Conservation (phyloP, 2,329 filamentous ascomycete species). For the Magnaporthales sp. region DNA sequence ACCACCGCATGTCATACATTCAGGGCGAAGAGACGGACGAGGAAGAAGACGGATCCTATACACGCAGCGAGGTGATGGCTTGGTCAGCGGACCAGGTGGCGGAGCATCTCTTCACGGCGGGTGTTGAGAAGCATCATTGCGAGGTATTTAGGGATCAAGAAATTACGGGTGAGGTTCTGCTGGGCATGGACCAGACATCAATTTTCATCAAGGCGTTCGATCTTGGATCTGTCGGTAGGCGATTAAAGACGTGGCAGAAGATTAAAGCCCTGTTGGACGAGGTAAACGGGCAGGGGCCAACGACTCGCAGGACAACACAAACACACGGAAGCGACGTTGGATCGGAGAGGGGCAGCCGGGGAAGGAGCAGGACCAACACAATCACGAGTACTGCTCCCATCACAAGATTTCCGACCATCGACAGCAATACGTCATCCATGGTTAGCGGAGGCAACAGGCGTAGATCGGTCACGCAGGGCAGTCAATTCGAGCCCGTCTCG, state of each 20-base stretch:
- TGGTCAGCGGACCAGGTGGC: slow-evolving; percentile 82
- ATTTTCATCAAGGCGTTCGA: slow-evolving; percentile 95
- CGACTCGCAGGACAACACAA: slow-evolving; percentile 43
- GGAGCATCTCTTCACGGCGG: slow-evolving; percentile 76
- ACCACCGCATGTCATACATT: slow-evolving; percentile 78
- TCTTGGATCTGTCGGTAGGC: slow-evolving; percentile 78
- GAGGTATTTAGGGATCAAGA: slow-evolving; percentile 94
- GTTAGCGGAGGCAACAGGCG: slow-evolving; percentile 20
- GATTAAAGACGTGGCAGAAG: slow-evolving; percentile 93
- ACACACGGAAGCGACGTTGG: slow-evolving; percentile 51
- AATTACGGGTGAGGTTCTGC: slow-evolving; percentile 84
- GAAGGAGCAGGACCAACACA: slow-evolving; percentile 49
- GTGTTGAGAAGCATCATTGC: slow-evolving; percentile 83
- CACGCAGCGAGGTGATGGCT: slow-evolving; percentile 59
- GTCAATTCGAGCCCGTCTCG: slow-evolving; percentile 33
- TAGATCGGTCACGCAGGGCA: slow-evolving; percentile 41
- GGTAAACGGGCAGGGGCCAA: slow-evolving; percentile 45
- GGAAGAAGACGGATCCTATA: slow-evolving; percentile 68
- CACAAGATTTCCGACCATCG: slow-evolving; percentile 27
- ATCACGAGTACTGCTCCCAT: slow-evolving; percentile 34
- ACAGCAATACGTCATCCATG: slow-evolving; percentile 36
- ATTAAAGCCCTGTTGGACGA: slow-evolving; percentile 89
- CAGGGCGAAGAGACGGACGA: slow-evolving; percentile 93
- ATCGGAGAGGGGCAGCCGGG: slow-evolving; percentile 28
- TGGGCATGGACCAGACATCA: slow-evolving; percentile 93